These are phyloP conservation scores for Talaromyces verruculosus DNA, from an alignment of 2,329 filamentous ascomycete species.

Conservation along the genomic window DNA sequence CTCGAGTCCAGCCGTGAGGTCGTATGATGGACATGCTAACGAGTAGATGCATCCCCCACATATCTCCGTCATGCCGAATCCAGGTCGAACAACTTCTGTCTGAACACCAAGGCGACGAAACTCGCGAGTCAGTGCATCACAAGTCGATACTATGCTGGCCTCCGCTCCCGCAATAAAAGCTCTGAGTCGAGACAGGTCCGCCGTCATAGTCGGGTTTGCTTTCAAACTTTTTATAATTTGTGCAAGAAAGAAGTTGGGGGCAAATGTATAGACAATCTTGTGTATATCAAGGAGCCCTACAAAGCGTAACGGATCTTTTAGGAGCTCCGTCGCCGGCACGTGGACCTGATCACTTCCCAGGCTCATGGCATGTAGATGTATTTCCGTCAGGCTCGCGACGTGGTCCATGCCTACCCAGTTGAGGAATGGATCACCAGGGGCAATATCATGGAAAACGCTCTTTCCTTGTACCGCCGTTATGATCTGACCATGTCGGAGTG, in stretches of 20 bases:
- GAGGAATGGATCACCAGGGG: conserved; percentile 36
- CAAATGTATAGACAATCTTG: conserved; percentile 23
- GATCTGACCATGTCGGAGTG: conserved; percentile 47
- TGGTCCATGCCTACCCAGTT: conserved; percentile 58
- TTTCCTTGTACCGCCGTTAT: conserved; percentile 47
- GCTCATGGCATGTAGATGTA: conserved; percentile 43
- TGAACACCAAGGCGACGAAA: not conserved
- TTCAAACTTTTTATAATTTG: not conserved
- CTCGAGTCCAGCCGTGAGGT: not conserved
- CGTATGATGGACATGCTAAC: not conserved
- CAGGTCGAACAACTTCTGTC: conserved; percentile 1
- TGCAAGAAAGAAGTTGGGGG: conserved; percentile 25
- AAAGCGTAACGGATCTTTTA: conserved; percentile 40
- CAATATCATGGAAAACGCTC: conserved; percentile 28
- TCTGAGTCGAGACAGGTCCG: conserved; percentile 27
- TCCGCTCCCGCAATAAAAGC: conserved; percentile 50
- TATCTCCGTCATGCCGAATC: conserved; percentile 15
- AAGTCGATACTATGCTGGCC: conserved; percentile 38
- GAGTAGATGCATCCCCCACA: conserved; percentile 3
- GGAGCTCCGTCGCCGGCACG: conserved; percentile 44
- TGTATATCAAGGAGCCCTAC: conserved; percentile 44
- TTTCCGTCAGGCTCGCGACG: conserved; percentile 53
- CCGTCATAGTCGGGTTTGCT: not conserved
- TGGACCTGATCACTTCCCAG: conserved; percentile 44
- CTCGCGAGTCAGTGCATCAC: conserved; percentile 19